Evolutionary conservation across 352 stramenopile species (phyloP).

Genomic region (Thalassiosira exigua): DNA sequence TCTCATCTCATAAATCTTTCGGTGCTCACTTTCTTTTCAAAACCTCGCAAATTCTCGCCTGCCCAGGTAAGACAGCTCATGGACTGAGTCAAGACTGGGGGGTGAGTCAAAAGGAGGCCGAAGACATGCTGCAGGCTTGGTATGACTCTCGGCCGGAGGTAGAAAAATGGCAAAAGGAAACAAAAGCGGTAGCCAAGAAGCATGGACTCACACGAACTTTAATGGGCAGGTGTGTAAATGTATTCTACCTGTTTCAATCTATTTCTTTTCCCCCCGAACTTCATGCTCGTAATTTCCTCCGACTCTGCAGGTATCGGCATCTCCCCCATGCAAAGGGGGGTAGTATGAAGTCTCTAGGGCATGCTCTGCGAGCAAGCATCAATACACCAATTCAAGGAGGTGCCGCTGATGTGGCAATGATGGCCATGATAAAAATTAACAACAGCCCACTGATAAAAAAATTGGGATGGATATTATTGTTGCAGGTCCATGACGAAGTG

Average conservation of each 20-base stretch:
- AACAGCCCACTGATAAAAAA: slow-evolving; percentile 90
- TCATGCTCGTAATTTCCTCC: too few species aligned
- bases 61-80: slow-evolving; percentile 98
- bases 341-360: slow-evolving; percentile 70
- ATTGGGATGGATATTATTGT: slow-evolving; percentile 97
- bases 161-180: slow-evolving; percentile 93
- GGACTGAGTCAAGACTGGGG: slow-evolving; percentile 94
- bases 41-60: too few species aligned
- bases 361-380: slow-evolving; percentile 95
- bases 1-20: too few species aligned
- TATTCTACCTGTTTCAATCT: too few species aligned
- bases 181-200: slow-evolving; percentile 89
- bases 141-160: slow-evolving; percentile 90
- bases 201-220: slow-evolving; percentile 92
- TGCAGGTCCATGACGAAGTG: slow-evolving; percentile 99
- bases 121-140: slow-evolving; percentile 95
- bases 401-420: slow-evolving; percentile 98
- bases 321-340: slow-evolving; percentile 89
- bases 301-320: slow-evolving; percentile 95
- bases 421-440: slow-evolving; percentile 98
- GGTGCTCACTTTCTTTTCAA: too few species aligned
- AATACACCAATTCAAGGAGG: slow-evolving; percentile 99
- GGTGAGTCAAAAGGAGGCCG: slow-evolving; percentile 84
- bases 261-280: too few species aligned
- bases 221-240: too few species aligned